Base-by-base conservation (phyloP, 1,284 basidiomycete genomes). In the Cerioporus squamosus region DNA sequence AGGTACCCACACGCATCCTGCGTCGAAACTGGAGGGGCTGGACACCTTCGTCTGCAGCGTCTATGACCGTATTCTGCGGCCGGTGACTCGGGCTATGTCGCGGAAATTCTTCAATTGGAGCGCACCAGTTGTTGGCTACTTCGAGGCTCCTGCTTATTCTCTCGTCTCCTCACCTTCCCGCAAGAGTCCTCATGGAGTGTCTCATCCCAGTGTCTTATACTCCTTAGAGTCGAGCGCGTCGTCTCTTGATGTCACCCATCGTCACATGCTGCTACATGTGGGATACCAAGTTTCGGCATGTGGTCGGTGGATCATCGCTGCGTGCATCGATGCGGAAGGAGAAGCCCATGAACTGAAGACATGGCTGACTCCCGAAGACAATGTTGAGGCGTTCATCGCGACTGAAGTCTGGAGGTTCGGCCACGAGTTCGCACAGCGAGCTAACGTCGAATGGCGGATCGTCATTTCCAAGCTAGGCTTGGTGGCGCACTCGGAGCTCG, bases 361-460 rank as follows among this genome's bases (percentile, higher is more conserved):
- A 7, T 90, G 88, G 86, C 69, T 87, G 36, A 77, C 78, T n/a
- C 80, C 82, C 23, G 76, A 75, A 23, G 80, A 79, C 29, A 60
- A 65, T 23, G 55, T 70, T 29, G 74, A 80, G 64, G 68, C 71
- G 29, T 80, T 80, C 60, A 69, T 81, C 15, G 77, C 85, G 12
- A 72, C 71, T 46, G 82, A 82, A 60, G 76, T 94, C 4, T 93
- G 91, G 90, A 76, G 77, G 9, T 89, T 93, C 69, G 81, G 81
- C 1, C 71, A 81, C 58, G 76, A 79, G 24, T 82, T 88, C 66
- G 82, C 86, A 10, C 81, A 78, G 63, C 81, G 77, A 55, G 87
- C 87, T 10, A 85, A 85, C 68, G 76, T 93, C 15, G 91, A 94
- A 68, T 95, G 93, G 93, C 80, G 88, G 53, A 74, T 94, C 18